phyloP scores from a whole-genome alignment of 2,329 filamentous ascomycete genomes.

The Coniochaeta sp. region DNA sequence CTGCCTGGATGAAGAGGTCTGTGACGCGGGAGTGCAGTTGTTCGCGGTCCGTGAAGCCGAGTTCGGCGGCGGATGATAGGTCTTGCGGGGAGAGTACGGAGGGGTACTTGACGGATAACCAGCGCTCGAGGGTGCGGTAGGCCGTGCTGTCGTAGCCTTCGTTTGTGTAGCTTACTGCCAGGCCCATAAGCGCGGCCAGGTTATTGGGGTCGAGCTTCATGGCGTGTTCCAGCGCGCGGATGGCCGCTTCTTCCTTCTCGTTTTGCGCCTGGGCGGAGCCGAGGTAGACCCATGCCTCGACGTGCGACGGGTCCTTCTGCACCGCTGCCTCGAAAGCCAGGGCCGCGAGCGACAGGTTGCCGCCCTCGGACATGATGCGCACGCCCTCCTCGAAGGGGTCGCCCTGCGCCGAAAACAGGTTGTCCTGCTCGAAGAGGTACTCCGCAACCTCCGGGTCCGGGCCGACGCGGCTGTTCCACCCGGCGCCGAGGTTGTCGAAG shows the following conservation, averaged over 20 bases:
- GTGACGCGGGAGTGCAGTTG: conserved; percentile 87
- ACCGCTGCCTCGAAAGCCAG: conserved; percentile 94
- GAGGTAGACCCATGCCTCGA: conserved; percentile 89
- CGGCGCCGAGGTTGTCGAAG: conserved; percentile 43
- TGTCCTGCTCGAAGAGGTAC: conserved; percentile 93
- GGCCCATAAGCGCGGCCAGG: conserved; percentile 83
- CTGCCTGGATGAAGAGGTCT: conserved; percentile 82
- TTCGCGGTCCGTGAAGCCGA: conserved; percentile 91
- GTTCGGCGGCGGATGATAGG: conserved; percentile 68
- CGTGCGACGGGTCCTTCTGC: conserved; percentile 79
- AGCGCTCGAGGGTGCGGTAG: conserved; percentile 92
- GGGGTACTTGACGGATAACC: conserved; percentile 94
- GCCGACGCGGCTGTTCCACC: conserved; percentile 59
- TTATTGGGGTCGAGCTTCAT: conserved; percentile 83
- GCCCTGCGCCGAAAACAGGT: conserved; percentile 66
- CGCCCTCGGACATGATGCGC: conserved; percentile 86
- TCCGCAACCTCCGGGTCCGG: conserved; percentile 74
- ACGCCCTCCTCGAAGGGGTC: conserved; percentile 92
- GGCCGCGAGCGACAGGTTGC: conserved; percentile 87
- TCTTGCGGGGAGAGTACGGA: conserved; percentile 66
- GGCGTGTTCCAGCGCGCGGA: conserved; percentile 86
- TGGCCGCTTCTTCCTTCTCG: conserved; percentile 94
- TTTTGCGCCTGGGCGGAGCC: conserved; percentile 94
- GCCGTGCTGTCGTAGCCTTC: conserved; percentile 97
- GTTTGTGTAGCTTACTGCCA: conserved; percentile 96